Evolutionary conservation across 176 grass and related monocot species (phyloP).

Genomic region (Chloris gayana): DNA sequence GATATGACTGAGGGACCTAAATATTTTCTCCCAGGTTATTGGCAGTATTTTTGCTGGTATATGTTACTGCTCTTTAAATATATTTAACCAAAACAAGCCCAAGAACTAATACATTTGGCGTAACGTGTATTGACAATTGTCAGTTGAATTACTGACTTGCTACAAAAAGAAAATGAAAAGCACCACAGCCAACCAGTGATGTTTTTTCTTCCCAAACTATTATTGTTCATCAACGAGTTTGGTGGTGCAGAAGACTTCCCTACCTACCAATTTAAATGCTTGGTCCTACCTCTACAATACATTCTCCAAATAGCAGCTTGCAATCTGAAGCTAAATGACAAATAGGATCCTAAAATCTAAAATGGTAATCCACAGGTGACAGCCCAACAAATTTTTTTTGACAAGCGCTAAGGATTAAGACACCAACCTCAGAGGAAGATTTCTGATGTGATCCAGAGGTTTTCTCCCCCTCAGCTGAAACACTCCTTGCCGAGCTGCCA

Average conservation of each 20-base stretch:
- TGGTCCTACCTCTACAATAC: constrained; percentile 13
- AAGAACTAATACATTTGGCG: background rate
- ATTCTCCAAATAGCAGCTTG: constrained; percentile 19
- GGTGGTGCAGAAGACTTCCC: constrained; percentile 16
- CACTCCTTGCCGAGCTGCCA: constrained; percentile 9
- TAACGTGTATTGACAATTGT: background rate
- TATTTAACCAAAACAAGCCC: constrained; percentile 2
- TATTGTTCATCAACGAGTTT: background rate
- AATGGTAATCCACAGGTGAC: constrained; percentile 24
- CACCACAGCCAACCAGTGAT: background rate
- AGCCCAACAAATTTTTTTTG: constrained; percentile 24
- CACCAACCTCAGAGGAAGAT: constrained; percentile 45
- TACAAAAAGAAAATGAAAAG: constrained; percentile 17
- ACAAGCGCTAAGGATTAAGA: background rate
- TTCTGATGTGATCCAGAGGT: constrained; percentile 13
- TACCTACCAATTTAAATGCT: constrained; percentile 32
- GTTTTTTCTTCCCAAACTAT: background rate
- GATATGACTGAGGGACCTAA: background rate
- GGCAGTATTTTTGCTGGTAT: background rate
- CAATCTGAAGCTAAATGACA: constrained; percentile 38
- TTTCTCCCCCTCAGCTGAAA: constrained; percentile 5
- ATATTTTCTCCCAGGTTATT: background rate
- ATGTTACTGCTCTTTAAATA: background rate
- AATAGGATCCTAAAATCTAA: background rate
- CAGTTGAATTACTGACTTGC: background rate